Evolutionary conservation across 345 rosid species (phyloP).

Genomic region (Mallotus nudiflorus): DNA sequence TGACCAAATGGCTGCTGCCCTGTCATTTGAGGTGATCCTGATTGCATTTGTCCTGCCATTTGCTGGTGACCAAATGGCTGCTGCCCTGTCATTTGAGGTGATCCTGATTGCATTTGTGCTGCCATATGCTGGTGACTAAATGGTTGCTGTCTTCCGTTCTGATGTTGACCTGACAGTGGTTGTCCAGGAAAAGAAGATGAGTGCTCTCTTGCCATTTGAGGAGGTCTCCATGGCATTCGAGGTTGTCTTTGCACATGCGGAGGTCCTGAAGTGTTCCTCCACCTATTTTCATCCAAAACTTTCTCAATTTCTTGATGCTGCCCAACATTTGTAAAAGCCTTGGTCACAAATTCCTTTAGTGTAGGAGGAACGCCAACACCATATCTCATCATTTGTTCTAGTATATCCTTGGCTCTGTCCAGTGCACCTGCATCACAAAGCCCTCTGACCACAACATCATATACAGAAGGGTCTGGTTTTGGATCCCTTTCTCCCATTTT

Average conservation of each 20-base stretch:
- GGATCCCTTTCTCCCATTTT: constrained; percentile 94
- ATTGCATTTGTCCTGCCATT: constrained; percentile 6
- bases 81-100: constrained; percentile 4
- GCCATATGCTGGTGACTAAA: background rate
- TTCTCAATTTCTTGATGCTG: constrained; percentile 65
- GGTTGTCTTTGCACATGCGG: constrained; percentile 12
- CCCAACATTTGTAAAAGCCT: constrained; percentile 56
- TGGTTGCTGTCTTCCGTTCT: constrained; percentile 11
- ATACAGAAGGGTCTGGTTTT: constrained; percentile 80
- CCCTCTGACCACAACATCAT: constrained; percentile 82
- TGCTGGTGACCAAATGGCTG: constrained; percentile 2
- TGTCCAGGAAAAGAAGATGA: constrained; percentile 13
- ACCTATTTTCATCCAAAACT: constrained; percentile 48
- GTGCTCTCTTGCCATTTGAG: constrained; percentile 23
- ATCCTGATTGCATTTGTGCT: too few relatives aligned
- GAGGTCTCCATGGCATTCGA: constrained; percentile 10
- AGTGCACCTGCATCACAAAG: constrained; percentile 68
- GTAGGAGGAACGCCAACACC: constrained; percentile 66
- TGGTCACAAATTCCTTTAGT: constrained; percentile 48
- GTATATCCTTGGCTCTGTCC: constrained; percentile 50
- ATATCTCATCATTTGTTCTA: constrained; percentile 67
- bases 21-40: constrained; percentile 10
- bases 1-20: constrained; percentile 7
- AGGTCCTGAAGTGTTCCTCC: constrained; percentile 31
- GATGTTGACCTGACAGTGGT: constrained; percentile 9